Base-by-base conservation (phyloP, 2,329 filamentous ascomycete genomes). In the Phyllachora maydis region DNA sequence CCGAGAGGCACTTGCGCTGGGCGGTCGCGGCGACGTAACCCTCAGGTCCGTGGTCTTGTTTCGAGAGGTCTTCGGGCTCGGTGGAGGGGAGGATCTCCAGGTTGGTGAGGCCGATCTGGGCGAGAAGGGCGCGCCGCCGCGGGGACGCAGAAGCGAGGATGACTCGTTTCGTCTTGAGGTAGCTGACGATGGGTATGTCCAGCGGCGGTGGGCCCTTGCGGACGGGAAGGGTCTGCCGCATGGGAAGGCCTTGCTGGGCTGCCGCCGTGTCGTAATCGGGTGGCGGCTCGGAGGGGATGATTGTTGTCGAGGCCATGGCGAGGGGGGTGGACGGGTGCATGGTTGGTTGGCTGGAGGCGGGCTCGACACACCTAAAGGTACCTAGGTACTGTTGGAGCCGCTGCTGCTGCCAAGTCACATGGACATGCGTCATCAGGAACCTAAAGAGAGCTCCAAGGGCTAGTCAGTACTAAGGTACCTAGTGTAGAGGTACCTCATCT, bases 21-120 rank as follows among this genome's bases (percentile, higher is more conserved):
- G 85, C 85, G 2, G 88, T 98, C 27, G 72, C 68, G 9, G 83
- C 59, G 11, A 93, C 88, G 52, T 98, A 98, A 51, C 91, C 82
- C 45, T 78, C 76, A 1, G 88, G 79, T 1, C 71, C 67, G 28
- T 85, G 63, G 3, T 50, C 45, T 6, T 52, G 46, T 46, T 95
- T 92, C 37, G 78, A 64, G 26, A 92, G 65, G 52, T 95, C 64
- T 52, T 98, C 88, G 24, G 78, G 73, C 33, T 78, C 71, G 25
- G 63, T 70, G 19, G 81, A 92, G 10, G 88, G 81, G 30, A 73
- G 61, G 39, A 93, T 66, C 49, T 95, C 83, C 40, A 93, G 50
- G 40, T 82, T 72, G 3, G 58, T 63, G 8, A 95, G 65, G 33
- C 83, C 82, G 29, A 93, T 62, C 63, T 83, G 72, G 23, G 66